Base-by-base conservation (phyloP, 2,329 filamentous ascomycete species). In the Fusarium tricinctum region DNA sequence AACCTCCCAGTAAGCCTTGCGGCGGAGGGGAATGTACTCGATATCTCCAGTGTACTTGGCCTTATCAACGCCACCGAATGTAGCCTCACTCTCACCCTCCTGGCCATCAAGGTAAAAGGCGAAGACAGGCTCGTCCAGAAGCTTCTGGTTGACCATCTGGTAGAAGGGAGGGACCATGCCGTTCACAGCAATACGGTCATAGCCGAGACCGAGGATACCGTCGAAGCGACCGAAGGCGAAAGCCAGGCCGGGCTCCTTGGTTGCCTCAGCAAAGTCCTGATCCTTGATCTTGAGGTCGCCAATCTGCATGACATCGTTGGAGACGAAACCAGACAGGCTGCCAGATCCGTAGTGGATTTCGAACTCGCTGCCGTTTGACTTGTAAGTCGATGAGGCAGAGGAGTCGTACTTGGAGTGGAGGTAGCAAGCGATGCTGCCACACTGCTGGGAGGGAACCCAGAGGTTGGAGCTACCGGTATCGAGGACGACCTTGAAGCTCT, bases 1-100 rank as follows among this genome's bases (percentile, higher is more conserved):
- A 57, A 99, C 95, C 87, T 99, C 96, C 96, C 96, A 99, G 88
- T 99, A 99, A 49, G 96, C 96, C 91, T 98, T 98, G 80, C 96
- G 93, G 81, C 96, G 93, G 74, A 99, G 89, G 56, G 96, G 96
- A 73, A 99, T 93, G 81, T 94, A 97, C 79, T 90, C 92, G 76
- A 99, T 88, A 81, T 98, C 91, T 77, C 96, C 96, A 39, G 86
- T 90, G 80, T 86, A 89, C 85, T 96, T 93, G 78, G 85, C 84
- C 83, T 93, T 84, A 81, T 98, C 91, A 66, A 97, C 82, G 71
- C 95, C 95, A 80, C 95, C 95, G 72, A 99, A 99, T 72, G 91
- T 89, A 63, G 90, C 94, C 83, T 94, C 94, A 42, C 94, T 97
- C 79, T 92, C 88, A 50, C 89, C 89, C 23, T 91, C 88, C 23